Percentiles rank a stretch among this genome's conserved stretches.
Conservation (phyloP, 805 yeast genomes). For the Saturnispora mendoncae region DNA sequence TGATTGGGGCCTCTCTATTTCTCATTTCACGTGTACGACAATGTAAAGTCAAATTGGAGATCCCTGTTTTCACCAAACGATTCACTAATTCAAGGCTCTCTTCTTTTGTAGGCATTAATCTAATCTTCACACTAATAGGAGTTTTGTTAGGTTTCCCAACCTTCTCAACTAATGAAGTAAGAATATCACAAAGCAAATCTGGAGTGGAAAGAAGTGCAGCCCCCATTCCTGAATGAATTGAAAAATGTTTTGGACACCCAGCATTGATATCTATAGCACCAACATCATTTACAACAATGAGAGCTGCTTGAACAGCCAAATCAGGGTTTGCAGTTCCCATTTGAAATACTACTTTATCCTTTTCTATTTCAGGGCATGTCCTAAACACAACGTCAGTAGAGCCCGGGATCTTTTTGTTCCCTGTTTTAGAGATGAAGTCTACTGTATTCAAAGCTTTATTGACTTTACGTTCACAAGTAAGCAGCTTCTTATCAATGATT, state of each 20-base stretch:
- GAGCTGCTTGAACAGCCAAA: conserved; percentile 83
- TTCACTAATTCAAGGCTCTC: conserved; percentile 53
- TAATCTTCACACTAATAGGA: conserved; percentile 85
- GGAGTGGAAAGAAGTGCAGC: conserved; percentile 85
- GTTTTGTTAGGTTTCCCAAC: conserved; percentile 72
- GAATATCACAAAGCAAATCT: conserved; percentile 61
- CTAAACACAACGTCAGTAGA: conserved; percentile 53
- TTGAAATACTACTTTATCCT: conserved; percentile 71
- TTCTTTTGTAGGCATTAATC: conserved; percentile 59
- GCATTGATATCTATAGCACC: conserved; percentile 91
- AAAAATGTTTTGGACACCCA: conserved; percentile 96
- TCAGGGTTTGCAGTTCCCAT: conserved; percentile 81
- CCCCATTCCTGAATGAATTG: conserved; percentile 95
- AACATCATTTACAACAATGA: conserved; percentile 72
- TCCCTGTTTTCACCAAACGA: conserved; percentile 65
- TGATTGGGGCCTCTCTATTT: conserved; percentile 70
- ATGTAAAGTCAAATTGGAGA: conserved; percentile 78
- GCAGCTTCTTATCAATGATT: conserved; percentile 75
- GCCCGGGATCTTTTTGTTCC: conserved; percentile 36
- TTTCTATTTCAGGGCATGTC: conserved; percentile 56
- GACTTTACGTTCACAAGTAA: conserved; percentile 56
- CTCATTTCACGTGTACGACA: conserved; percentile 88
- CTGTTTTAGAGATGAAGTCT: conserved; percentile 42
- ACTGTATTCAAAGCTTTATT: conserved; percentile 52
- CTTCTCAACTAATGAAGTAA: conserved; percentile 57